Base-by-base conservation (phyloP, 805 yeast genomes). In the Hanseniaspora lindneri region DNA sequence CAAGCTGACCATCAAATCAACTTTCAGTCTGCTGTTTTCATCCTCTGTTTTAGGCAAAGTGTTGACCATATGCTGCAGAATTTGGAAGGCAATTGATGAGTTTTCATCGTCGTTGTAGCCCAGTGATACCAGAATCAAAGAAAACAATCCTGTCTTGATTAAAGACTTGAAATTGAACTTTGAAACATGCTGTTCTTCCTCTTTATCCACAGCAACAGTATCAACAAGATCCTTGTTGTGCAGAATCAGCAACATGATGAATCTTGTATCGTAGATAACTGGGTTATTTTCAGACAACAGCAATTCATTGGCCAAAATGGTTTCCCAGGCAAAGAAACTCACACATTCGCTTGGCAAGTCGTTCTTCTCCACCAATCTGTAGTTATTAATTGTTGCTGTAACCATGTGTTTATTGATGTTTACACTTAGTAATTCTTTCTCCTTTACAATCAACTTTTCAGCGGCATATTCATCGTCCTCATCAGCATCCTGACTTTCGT, bases 141-240 rank as follows among this genome's bases (percentile, higher is more conserved):
- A 75, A 28, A 83, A 63, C 4, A 83, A 57, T 2, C 69, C 67
- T 1, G 83, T 69, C 2, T 79, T 83, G 4, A 80, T 66, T 24
- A 84, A 62, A 40, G 69, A 71, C 54, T 71, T 74, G 39, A 82
- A 62, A 51, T 82, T 76, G 47, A 79, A 70, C 14, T 59, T 61
- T 41, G 64, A 51, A 39, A 55, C 48, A 41, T 54, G 34, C 14
- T 48, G 41, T 7, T 54, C 58, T 11, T 59, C 63, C 4, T 61
- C 66, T 4, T 62, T 64, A 9, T 60, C 60, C 14, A 34, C 23
- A 10, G 27, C 34, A 3, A 58, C 55, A 13, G 64, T 49, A 24
- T 58, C 62, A 36, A 82, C 71, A 28, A 83, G 65, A 52, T 82
- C 88, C 4, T 76, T 79, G 55, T 78, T 82, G 59, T 79, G 80